Conservation (phyloP, 495 filamentous ascomycete species). For the Podospora conica region DNA sequence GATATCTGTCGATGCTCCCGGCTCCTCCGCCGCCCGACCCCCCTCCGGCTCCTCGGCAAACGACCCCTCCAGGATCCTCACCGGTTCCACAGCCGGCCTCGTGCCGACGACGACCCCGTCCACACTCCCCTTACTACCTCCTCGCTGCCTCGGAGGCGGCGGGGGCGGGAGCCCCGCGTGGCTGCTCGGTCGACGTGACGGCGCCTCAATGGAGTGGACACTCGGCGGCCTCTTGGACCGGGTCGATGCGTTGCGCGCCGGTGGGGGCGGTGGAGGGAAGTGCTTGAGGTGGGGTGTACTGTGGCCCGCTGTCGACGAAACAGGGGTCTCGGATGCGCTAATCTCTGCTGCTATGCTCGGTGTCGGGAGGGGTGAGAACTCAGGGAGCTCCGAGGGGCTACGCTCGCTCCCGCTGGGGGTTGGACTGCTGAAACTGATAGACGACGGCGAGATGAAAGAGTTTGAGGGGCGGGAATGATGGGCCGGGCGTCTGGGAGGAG, state of each 20-base stretch:
- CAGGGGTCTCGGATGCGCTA: neutral
- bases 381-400: constrained; percentile 10
- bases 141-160: constrained; percentile 53
- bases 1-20: constrained; percentile 44
- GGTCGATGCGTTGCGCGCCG: constrained; percentile 34
- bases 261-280: constrained; percentile 40
- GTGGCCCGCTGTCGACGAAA: neutral
- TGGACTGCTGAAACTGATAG: constrained; percentile 7
- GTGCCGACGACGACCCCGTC: constrained; percentile 16
- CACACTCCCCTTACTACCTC: constrained; percentile 47
- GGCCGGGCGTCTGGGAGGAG: constrained; percentile 37
- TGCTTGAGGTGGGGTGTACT: constrained; percentile 21
- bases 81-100: constrained; percentile 17
- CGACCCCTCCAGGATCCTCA: constrained; percentile 7
- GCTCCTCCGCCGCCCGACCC: constrained; percentile 3
- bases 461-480: constrained; percentile 26
- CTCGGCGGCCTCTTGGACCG: constrained; percentile 35
- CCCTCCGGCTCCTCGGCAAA: constrained; percentile 17
- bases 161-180: constrained; percentile 50
- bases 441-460: constrained; percentile 16
- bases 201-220: constrained; percentile 24
- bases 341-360: neutral
- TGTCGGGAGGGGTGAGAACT: neutral
- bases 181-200: constrained; percentile 20
- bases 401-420: constrained; percentile 8